Base-by-base conservation (phyloP, 192 early-diverging fungal species). In the Gigaspora rosea region DNA sequence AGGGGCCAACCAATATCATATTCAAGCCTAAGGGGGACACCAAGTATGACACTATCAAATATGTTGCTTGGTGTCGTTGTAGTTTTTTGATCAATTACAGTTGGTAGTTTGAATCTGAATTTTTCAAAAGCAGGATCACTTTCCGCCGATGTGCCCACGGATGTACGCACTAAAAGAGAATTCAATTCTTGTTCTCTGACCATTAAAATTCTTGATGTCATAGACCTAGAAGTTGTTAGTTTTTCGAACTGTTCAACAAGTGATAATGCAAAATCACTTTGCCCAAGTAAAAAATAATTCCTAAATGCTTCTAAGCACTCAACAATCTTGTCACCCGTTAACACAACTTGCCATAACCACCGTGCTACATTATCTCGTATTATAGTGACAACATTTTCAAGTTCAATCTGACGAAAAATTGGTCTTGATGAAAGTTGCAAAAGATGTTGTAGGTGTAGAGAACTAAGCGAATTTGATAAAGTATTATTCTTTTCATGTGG, bases 1-100 rank as follows among this genome's bases (percentile, higher is more conserved):
- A 94, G 76, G 4, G 92, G 92, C 92, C 92, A 94, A 20, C 78
- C 48, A 16, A 92, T 73, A 32, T 81, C 73, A 71, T 91, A 94
- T 20, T 82, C 81, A 2, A 94, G 74, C 16, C 81, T 72, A 12
- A 90, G 73, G 9, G 86, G 86, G 41, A 82, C 82, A 0, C 87
- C 88, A 47, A 92, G 65, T 9, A 91, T 54, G 5, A 89, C 76
- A 54, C 87, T 86, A 54, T 85, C 78, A 78, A 86, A 88, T 46
- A 78, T 78, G 12, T 71, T 76, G 18, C 27, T 27, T 27, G 11
- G 33, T 54, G 46, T 27, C 2, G 48, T 57, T 52, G 41, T 18
- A 12, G 5, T 18, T 75, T 61, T n/a, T 49, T 75, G 46, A 11
- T 75, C 62, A 63, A 11, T 51, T 32, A 8, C 6, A 63, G 50